Evolutionary conservation across 192 early-diverging fungal species (phyloP).

Genomic region (Backusella luteola): DNA sequence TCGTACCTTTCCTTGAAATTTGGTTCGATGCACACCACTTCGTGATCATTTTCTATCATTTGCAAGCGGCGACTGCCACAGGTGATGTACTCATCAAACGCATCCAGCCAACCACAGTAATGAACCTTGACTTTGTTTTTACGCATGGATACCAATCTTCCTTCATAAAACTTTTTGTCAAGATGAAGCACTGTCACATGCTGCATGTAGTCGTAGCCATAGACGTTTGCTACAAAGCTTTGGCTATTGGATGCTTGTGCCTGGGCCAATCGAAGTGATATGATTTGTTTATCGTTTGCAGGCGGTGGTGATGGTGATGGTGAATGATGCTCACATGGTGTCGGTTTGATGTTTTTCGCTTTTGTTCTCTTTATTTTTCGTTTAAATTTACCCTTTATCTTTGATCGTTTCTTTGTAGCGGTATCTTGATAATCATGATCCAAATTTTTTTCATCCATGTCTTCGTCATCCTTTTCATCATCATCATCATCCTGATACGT

Average conservation of each 20-base stretch:
- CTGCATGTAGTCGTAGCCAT: constrained; percentile 39
- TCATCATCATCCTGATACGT: background rate
- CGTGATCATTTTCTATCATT: constrained; percentile 35
- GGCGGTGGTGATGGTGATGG: background rate
- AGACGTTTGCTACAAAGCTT: constrained; percentile 35
- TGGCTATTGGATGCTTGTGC: constrained; percentile 5
- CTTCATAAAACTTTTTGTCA: constrained; percentile 38
- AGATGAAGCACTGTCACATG: constrained; percentile 40
- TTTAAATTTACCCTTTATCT: background rate
- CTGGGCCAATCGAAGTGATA: constrained; percentile 2
- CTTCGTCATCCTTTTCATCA: background rate
- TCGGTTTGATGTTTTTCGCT: background rate
- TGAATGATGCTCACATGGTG: background rate
- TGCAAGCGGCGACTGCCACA: constrained; percentile 32
- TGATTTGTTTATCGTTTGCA: background rate
- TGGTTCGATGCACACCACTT: constrained; percentile 31
- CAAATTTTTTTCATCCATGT: background rate
- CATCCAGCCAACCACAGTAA: constrained; percentile 36
- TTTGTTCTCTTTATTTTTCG: background rate
- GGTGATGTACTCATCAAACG: constrained; percentile 35
- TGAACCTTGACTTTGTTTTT: constrained; percentile 35
- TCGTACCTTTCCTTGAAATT: constrained; percentile 18
- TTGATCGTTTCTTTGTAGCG: background rate
- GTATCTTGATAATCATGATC: background rate
- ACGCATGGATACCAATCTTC: constrained; percentile 35